Evolutionary conservation across 805 yeast genomes (phyloP).

Genomic region (Hanseniaspora hatyaiensis): DNA sequence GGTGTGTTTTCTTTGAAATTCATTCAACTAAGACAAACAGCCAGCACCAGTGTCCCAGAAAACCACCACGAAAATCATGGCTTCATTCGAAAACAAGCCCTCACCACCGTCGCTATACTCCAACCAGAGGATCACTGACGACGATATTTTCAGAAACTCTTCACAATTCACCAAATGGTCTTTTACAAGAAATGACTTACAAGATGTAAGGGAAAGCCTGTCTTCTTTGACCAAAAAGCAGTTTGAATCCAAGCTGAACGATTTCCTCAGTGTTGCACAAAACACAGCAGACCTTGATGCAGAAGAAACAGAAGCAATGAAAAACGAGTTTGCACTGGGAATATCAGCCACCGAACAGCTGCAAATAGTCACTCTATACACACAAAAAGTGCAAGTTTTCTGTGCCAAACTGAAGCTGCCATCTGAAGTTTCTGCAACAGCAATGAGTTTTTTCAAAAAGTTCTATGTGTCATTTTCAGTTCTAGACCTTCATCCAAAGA

Average conservation of each 20-base stretch:
- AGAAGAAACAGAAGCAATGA: constrained; percentile 25
- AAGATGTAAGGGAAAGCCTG: constrained; percentile 36
- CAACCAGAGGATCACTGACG: constrained; percentile 45
- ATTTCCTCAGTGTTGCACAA: constrained; percentile 22
- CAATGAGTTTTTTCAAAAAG: constrained; percentile 66
- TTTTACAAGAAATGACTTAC: constrained; percentile 49
- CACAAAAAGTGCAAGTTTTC: constrained; percentile 57
- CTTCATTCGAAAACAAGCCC: background rate
- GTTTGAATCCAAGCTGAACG: constrained; percentile 29
- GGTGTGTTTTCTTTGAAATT: background rate
- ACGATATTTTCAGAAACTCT: constrained; percentile 79
- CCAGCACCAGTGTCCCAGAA: background rate
- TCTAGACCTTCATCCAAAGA: constrained; percentile 80
- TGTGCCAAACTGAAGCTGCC: constrained; percentile 71
- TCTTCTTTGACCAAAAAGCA: constrained; percentile 43
- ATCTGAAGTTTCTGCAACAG: constrained; percentile 78
- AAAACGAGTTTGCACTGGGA: constrained; percentile 29
- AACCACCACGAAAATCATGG: constrained; percentile 19
- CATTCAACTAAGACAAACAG: background rate
- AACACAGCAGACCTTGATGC: constrained; percentile 26
- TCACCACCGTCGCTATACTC: background rate
- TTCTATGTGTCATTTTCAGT: constrained; percentile 73
- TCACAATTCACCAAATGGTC: constrained; percentile 84
- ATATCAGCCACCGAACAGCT: constrained; percentile 62
- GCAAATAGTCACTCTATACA: constrained; percentile 55